Evolutionary conservation across 2,329 filamentous ascomycete species (phyloP), one percentile per base, ranked within the genome.

Genomic region (Aurifilum marmelostoma): DNA sequence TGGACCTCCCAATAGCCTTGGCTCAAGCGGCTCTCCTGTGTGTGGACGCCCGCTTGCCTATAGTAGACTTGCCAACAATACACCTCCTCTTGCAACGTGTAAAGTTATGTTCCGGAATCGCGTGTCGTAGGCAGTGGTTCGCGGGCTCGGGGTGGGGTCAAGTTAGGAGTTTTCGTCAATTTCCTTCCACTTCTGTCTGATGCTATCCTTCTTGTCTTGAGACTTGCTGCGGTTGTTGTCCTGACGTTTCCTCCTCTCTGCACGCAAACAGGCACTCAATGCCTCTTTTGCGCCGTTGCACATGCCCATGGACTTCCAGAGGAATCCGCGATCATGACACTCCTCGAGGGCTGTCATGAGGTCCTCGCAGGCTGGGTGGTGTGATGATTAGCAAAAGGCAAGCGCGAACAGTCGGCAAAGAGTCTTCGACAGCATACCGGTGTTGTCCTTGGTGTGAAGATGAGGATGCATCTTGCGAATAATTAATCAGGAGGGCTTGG

Each of bases 321-420:
- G 82, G 82, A 99, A 99, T 67, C 96, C 96, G 70, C 87, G 88
- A 41, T 92, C 92, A 78, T 99, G 96, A 83, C 96, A 99, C 83
- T 97, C 93, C 77, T 98, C 96, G 74, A 99, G 92, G 62, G 92
- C 92, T 64, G 85, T 90, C 89, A 98, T 97, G 79, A 99, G 89
- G 74, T 97, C 94, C 80, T 95, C 93, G 87, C 96, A 99, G 76
- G 91, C 96, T 99, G 76, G 65, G 39, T 66, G 39, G 47, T 47
- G 65, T 47, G 16, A 50, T 6, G 2, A 59, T 71, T 59, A 71
- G 68, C 61, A 24, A 14, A 18, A 18, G 43, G 24, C 4, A 52
- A 24, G 63, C 27, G 59, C 24, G 14, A 8, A 1, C n/a, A n/a
- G 58, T 58, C 39, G 47, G 12, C 6, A n/a, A 66, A 27, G 65